Percentiles rank a stretch among this genome's conserved stretches.
These are phyloP conservation scores for Priceomyces castillae DNA, from an alignment of 805 yeast genomes.

Conservation along the genomic window DNA sequence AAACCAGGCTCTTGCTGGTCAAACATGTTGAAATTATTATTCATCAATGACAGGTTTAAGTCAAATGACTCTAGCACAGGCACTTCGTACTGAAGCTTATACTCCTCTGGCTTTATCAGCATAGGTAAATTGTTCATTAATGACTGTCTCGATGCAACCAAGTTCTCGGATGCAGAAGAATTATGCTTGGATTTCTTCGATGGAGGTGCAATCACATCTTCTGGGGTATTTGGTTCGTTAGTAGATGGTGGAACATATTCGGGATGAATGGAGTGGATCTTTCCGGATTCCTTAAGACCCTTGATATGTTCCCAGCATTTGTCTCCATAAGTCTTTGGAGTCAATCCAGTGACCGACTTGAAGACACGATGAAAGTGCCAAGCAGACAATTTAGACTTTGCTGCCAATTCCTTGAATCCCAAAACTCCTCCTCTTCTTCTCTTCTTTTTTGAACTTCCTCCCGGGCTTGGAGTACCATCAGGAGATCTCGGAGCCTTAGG, in stretches of 20 bases:
- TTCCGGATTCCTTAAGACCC: slow-evolving; percentile 20
- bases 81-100: not conserved
- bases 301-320: slow-evolving; percentile 66
- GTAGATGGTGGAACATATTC: slow-evolving; percentile 11
- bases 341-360: slow-evolving; percentile 79
- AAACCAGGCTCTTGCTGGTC: slow-evolving; percentile 3
- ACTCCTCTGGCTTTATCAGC: not conserved
- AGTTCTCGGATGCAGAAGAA: not conserved
- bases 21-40: slow-evolving; percentile 12
- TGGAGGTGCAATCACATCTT: slow-evolving; percentile 7
- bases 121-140: not conserved
- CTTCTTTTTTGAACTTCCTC: slow-evolving; percentile 29
- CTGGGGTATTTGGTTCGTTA: slow-evolving; percentile 6
- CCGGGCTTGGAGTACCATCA: slow-evolving; percentile 15
- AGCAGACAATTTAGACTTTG: slow-evolving; percentile 76
- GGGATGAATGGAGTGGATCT: slow-evolving; percentile 4
- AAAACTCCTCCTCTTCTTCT: slow-evolving; percentile 74
- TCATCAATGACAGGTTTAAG: slow-evolving; percentile 8
- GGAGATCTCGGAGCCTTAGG: slow-evolving; percentile 18
- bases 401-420: slow-evolving; percentile 85
- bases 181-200: slow-evolving; percentile 14
- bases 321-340: slow-evolving; percentile 88
- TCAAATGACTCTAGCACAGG: slow-evolving; percentile 9
- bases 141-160: not conserved
- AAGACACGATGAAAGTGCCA: slow-evolving; percentile 95